Evolutionary conservation across 495 filamentous ascomycete genomes (phyloP).

Genomic region (Ascobolus immersus): DNA sequence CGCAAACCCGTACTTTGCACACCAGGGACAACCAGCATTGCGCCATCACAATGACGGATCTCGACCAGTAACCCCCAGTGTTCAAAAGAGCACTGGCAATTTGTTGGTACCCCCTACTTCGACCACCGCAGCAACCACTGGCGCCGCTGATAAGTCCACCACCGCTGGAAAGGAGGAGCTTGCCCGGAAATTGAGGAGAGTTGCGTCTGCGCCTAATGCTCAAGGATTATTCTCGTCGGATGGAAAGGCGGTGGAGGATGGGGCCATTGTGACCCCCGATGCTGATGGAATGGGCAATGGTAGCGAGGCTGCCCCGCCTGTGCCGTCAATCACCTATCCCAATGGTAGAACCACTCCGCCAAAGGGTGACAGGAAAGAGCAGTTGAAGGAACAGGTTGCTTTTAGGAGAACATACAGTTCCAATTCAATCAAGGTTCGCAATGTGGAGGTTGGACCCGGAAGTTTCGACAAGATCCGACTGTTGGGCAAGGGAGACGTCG

Average conservation of each 20-base stretch:
- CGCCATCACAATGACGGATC: slow-evolving; percentile 87
- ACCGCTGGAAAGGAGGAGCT: slow-evolving; percentile 75
- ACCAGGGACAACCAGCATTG: slow-evolving; percentile 78
- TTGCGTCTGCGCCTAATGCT: slow-evolving; percentile 89
- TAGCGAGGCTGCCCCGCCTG: background rate
- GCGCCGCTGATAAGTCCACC: slow-evolving; percentile 45
- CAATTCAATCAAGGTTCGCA: slow-evolving; percentile 92
- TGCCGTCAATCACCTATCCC: background rate
- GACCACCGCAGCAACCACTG: slow-evolving; percentile 18
- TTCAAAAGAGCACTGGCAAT: slow-evolving; percentile 69
- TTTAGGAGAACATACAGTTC: slow-evolving; percentile 95
- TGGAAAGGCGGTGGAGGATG: slow-evolving; percentile 30
- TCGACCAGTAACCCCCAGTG: slow-evolving; percentile 86
- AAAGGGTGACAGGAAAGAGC: slow-evolving; percentile 14
- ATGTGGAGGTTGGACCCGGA: slow-evolving; percentile 82
- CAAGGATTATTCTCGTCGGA: slow-evolving; percentile 66
- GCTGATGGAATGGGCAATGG: slow-evolving; percentile 18
- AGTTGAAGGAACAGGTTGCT: slow-evolving; percentile 24
- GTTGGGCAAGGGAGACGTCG: slow-evolving; percentile 95
- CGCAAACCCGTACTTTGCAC: slow-evolving; percentile 91
- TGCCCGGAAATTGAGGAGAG: slow-evolving; percentile 70
- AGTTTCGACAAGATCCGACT: slow-evolving; percentile 99
- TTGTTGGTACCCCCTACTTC: slow-evolving; percentile 7
- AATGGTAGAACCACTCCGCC: slow-evolving; percentile 17
- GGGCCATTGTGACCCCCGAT: slow-evolving; percentile 15